A percentile compares a stretch with the other conserved stretches of the same genome.
Conservation (phyloP, 129 eudicot genomes). For the Helianthus tuberosus region DNA sequence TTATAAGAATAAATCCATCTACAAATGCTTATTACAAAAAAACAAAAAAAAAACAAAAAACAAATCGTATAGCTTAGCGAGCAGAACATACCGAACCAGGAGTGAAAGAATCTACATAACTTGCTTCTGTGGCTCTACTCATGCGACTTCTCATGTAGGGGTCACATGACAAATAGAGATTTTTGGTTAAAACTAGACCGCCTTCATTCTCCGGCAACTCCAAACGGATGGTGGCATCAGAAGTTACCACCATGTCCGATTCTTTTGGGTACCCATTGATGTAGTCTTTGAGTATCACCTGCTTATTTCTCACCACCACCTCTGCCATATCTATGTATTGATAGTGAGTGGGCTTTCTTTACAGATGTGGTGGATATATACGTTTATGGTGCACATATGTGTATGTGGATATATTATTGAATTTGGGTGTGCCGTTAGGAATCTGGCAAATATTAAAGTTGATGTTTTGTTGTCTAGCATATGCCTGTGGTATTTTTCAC, state of each 20-base stretch:
- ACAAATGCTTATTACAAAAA: too few species aligned
- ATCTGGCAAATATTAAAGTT: too few species aligned
- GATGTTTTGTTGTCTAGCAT: background rate
- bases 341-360: background rate
- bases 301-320: slow-evolving; percentile 16
- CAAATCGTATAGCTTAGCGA: too few species aligned
- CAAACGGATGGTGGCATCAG: slow-evolving; percentile 17
- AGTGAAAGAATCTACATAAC: slow-evolving; percentile 1
- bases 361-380: background rate
- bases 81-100: slow-evolving; percentile 21
- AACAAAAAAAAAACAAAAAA: too few species aligned
- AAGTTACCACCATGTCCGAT: slow-evolving; percentile 17
- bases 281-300: slow-evolving; percentile 23
- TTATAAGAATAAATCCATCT: too few species aligned
- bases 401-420: too few species aligned
- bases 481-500: background rate
- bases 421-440: background rate
- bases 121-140: background rate
- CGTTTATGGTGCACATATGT: too few species aligned
- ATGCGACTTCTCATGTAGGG: slow-evolving; percentile 20
- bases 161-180: slow-evolving; percentile 20
- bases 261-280: slow-evolving; percentile 18
- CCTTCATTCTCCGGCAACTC: background rate
- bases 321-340: background rate
- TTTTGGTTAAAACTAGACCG: slow-evolving; percentile 11